phyloP scores from a whole-genome alignment of 805 yeast genomes.

The Lipomyces mesembrius region DNA sequence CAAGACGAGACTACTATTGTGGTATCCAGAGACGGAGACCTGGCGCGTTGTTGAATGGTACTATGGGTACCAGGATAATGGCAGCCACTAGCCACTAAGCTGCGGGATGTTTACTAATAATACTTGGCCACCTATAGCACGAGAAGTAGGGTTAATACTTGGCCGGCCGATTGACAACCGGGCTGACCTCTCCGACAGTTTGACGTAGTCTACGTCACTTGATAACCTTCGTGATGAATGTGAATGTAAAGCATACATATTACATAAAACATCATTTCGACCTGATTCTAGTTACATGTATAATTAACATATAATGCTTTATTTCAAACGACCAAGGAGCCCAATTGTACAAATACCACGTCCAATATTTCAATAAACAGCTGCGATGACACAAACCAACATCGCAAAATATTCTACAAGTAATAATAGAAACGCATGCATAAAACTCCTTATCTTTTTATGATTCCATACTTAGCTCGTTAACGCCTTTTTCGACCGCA shows the following conservation, averaged over 20 bases:
- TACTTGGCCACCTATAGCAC: too few species aligned
- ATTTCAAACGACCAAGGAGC: not conserved
- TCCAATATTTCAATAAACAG: not conserved
- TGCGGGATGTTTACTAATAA: too few species aligned
- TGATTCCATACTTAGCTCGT: conserved; percentile 1
- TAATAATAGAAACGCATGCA: not conserved
- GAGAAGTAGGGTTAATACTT: too few species aligned
- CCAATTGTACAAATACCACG: not conserved
- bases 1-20: too few species aligned
- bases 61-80: too few species aligned
- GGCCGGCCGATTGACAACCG: too few species aligned
- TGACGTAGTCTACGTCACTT: too few species aligned
- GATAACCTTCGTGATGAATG: too few species aligned
- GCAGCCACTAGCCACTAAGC: too few species aligned
- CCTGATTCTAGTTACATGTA: conserved; percentile 1
- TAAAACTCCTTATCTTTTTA: not conserved
- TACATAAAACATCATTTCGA: not conserved
- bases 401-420: not conserved
- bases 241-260: not conserved
- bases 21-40: too few species aligned
- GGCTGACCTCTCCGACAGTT: too few species aligned
- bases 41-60: too few species aligned
- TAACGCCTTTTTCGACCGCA: conserved; percentile 8
- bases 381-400: not conserved
- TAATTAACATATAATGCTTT: not conserved